Evolutionary conservation across 2,329 filamentous ascomycete genomes (phyloP).

Genomic region (Aspergillus eucalypticola): DNA sequence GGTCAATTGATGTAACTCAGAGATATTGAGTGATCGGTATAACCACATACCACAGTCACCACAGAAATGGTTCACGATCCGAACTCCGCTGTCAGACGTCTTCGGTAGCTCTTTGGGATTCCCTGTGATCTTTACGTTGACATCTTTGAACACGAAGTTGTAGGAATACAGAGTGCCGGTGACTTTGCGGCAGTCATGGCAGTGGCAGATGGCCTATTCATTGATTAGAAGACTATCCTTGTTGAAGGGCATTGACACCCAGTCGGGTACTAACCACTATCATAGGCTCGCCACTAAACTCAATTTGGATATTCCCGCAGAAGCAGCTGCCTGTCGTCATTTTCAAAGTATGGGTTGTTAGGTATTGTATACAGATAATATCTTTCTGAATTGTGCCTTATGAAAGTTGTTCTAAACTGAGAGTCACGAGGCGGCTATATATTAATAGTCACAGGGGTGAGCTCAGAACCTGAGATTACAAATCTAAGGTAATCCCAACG

Average conservation of each 20-base stretch:
- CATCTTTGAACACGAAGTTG: slow-evolving; percentile 32
- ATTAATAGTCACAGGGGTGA: too few species aligned
- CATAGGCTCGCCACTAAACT: slow-evolving; percentile 34
- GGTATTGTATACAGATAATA: neutral
- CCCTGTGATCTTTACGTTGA: slow-evolving; percentile 33
- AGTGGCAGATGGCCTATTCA: slow-evolving; percentile 39
- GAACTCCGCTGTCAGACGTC: slow-evolving; percentile 38
- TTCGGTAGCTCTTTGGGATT: slow-evolving; percentile 38
- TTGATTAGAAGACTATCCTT: neutral
- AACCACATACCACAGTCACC: slow-evolving; percentile 36
- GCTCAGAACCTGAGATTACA: too few species aligned
- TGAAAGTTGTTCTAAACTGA: too few species aligned
- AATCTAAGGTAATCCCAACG: too few species aligned
- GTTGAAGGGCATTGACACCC: too few species aligned
- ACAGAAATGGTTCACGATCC: slow-evolving; percentile 40
- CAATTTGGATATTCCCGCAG: slow-evolving; percentile 38
- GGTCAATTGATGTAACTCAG: neutral
- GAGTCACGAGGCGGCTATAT: too few species aligned
- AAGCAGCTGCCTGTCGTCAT: slow-evolving; percentile 39
- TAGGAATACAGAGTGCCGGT: slow-evolving; percentile 34
- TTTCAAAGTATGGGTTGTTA: slow-evolving; percentile 6
- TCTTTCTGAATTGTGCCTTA: too few species aligned
- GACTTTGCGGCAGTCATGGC: slow-evolving; percentile 43
- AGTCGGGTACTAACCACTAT: slow-evolving; percentile 19
- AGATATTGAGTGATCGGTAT: neutral